These are phyloP conservation scores for Fraxinus velutina DNA, from an alignment of 305 asterid species.

Conservation along the genomic window DNA sequence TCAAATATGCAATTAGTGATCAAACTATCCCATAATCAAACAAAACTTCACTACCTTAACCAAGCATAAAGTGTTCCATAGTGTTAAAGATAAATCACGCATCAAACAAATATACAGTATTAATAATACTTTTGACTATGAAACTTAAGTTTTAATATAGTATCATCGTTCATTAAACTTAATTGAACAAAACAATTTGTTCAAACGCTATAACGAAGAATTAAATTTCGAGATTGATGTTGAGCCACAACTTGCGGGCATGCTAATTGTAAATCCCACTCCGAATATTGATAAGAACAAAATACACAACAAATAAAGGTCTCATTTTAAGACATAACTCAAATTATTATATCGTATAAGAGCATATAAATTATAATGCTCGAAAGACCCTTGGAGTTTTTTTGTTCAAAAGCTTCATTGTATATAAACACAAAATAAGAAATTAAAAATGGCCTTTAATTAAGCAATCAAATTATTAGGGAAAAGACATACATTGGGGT, in stretches of 20 bases:
- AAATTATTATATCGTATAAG: not conserved
- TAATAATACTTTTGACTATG: not conserved
- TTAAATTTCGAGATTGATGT: not conserved
- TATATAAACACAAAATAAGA: not conserved
- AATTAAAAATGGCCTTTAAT: not conserved
- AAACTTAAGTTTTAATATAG: not conserved
- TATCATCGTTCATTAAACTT: not conserved
- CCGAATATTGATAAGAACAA: not conserved
- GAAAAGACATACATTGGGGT: slow-evolving; percentile 26
- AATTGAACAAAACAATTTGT: not conserved
- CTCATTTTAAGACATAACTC: not conserved
- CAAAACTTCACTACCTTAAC: not conserved
- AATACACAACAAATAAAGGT: not conserved
- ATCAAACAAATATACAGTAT: not conserved
- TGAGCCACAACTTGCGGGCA: not conserved
- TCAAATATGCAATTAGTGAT: not conserved
- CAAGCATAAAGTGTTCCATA: not conserved
- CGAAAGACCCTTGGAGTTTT: not conserved
- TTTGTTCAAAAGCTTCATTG: not conserved
- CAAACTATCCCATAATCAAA: not conserved
- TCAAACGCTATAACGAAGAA: not conserved
- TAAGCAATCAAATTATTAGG: not conserved
- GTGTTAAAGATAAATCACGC: not conserved
- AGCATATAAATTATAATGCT: not conserved
- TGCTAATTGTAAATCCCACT: not conserved